phyloP scores from a whole-genome alignment of 768 basidiomycete species.

The Termitomyces sp. region DNA sequence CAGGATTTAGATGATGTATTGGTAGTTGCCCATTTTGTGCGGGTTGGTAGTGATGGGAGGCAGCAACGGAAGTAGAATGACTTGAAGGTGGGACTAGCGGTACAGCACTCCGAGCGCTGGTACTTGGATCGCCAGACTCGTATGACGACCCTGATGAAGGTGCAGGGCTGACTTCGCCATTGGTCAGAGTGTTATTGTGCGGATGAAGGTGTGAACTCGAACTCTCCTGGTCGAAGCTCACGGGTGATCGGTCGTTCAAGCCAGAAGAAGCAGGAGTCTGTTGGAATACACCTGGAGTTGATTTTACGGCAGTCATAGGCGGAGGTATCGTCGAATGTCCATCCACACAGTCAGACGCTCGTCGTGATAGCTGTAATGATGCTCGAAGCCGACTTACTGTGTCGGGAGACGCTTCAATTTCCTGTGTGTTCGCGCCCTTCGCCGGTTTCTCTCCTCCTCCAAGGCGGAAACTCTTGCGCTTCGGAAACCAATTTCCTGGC shows the following conservation, averaged over 20 bases:
- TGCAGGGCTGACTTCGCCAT: conserved; percentile 10
- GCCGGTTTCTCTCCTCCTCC: conserved; percentile 29
- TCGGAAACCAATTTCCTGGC: conserved; percentile 39
- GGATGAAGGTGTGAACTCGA: background rate
- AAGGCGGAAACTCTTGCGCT: conserved; percentile 43
- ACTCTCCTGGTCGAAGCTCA: background rate
- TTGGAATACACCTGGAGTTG: conserved; percentile 2
- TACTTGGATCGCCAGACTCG: conserved; percentile 1
- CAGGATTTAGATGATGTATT: conserved; percentile 10
- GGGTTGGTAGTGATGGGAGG: conserved; percentile 8
- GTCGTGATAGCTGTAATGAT: conserved; percentile 10
- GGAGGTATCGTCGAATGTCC: background rate
- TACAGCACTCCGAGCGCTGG: background rate
- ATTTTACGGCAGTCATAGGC: background rate
- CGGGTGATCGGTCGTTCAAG: background rate
- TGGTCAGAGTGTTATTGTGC: background rate
- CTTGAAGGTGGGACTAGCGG: background rate
- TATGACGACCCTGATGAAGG: conserved; percentile 8
- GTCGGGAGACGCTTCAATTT: background rate
- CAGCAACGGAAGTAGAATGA: background rate
- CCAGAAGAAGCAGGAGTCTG: background rate
- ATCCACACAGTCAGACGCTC: conserved; percentile 9
- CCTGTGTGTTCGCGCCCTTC: conserved; percentile 5
- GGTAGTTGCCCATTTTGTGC: conserved; percentile 3
- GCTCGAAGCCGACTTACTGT: conserved; percentile 5